A percentile compares a stretch with the other conserved stretches of the same genome.
phyloP scores from a whole-genome alignment of 257 asterid species.

The Rubia yunnanensis region DNA sequence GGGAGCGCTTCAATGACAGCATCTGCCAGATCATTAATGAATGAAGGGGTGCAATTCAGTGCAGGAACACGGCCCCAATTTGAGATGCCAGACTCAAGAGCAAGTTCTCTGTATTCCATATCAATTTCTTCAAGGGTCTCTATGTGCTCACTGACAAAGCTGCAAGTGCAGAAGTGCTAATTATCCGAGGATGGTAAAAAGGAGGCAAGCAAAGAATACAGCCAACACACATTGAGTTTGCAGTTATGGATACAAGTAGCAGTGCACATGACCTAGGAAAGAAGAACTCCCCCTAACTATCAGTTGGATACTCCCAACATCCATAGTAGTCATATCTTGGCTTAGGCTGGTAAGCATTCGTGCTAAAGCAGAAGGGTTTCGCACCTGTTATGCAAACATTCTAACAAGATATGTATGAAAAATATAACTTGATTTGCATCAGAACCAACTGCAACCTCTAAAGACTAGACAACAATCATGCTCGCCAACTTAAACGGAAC shows the following conservation, averaged over 20 bases:
- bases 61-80: slow-evolving; percentile 99
- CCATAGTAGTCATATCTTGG: background rate
- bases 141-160: slow-evolving; percentile 98
- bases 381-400: background rate
- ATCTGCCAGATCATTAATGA: slow-evolving; percentile 79
- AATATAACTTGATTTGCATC: too few species aligned
- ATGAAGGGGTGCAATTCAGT: slow-evolving; percentile 76
- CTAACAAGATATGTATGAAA: background rate
- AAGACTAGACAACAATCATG: too few species aligned
- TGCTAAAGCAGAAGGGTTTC: background rate
- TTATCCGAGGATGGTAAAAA: background rate
- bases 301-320: background rate
- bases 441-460: too few species aligned
- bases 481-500: too few species aligned
- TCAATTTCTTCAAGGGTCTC: slow-evolving; percentile 97
- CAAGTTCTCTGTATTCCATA: slow-evolving; percentile 85
- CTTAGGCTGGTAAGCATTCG: background rate
- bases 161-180: slow-evolving; percentile 26
- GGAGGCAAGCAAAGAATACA: background rate
- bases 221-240: background rate
- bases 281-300: too few species aligned
- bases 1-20: slow-evolving; percentile 91
- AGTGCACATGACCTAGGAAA: background rate
- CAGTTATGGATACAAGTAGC: background rate
- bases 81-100: slow-evolving; percentile 75